A percentile compares a stretch with the other conserved stretches of the same genome.
phyloP scores from a whole-genome alignment of 176 grass and related monocot genomes.

The Puccinellia tenuiflora region DNA sequence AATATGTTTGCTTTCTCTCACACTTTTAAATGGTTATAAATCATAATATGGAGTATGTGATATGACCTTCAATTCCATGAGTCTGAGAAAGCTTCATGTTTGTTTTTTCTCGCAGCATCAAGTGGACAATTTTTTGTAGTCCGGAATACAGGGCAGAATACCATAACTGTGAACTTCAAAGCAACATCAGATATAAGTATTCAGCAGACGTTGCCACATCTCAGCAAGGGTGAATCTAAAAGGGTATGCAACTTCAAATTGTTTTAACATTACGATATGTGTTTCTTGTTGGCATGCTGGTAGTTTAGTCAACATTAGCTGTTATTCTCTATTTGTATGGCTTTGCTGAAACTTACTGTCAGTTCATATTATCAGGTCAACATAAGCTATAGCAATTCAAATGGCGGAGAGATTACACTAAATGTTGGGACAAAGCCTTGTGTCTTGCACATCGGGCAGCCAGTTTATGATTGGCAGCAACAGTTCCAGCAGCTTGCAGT shows the following conservation, averaged over 20 bases:
- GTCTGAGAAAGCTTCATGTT: constrained; percentile 3
- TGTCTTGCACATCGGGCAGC: constrained; percentile 18
- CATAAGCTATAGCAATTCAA: constrained; percentile 18
- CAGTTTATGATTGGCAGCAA: constrained; percentile 50
- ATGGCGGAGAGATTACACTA: constrained; percentile 46
- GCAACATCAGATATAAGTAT: constrained; percentile 21
- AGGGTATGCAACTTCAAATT: constrained; percentile 42
- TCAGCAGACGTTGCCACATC: background rate
- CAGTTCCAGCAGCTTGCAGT: constrained; percentile 43
- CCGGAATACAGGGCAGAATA: constrained; percentile 40
- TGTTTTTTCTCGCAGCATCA: constrained; percentile 42
- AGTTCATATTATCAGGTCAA: constrained; percentile 40
- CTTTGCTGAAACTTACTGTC: constrained; percentile 2
- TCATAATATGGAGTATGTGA: background rate
- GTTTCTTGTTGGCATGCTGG: background rate
- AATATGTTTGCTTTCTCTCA: background rate
- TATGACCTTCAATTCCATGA: background rate
- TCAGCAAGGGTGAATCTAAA: constrained; percentile 13
- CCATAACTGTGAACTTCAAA: constrained; percentile 33
- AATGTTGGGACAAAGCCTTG: constrained; percentile 36
- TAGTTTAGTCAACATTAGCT: background rate
- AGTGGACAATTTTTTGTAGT: constrained; percentile 40
- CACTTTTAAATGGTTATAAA: background rate
- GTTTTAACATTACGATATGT: background rate
- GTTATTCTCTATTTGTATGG: background rate